Percentiles rank a stretch among this genome's conserved stretches.
phyloP scores from a whole-genome alignment of 2,329 filamentous ascomycete species.

The Ophiostoma populinum region DNA sequence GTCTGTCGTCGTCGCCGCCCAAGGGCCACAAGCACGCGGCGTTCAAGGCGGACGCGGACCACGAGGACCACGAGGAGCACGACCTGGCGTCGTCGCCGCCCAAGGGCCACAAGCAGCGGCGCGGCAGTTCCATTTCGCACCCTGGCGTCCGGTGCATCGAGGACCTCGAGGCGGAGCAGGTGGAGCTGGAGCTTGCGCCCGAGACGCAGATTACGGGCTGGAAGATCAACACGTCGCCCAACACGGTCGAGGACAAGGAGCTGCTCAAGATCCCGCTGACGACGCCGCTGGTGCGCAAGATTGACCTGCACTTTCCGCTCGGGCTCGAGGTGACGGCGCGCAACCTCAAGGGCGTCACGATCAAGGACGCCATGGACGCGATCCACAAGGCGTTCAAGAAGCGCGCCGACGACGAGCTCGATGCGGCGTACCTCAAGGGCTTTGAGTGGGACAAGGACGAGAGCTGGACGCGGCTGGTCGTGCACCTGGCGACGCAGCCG shows the following conservation, averaged over 20 bases:
- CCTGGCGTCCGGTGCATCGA: slow-evolving; percentile 66
- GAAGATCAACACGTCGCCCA: slow-evolving; percentile 84
- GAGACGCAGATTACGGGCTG: slow-evolving; percentile 82
- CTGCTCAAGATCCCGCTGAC: slow-evolving; percentile 68
- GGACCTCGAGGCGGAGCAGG: slow-evolving; percentile 62
- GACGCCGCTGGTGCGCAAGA: slow-evolving; percentile 75
- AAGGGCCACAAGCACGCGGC: slow-evolving; percentile 44
- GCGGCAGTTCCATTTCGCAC: slow-evolving; percentile 39
- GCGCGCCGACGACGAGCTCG: slow-evolving; percentile 84
- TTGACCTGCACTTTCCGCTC: slow-evolving; percentile 80
- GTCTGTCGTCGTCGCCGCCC: slow-evolving; percentile 49
- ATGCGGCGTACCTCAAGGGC: slow-evolving; percentile 70
- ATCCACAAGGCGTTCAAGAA: slow-evolving; percentile 97
- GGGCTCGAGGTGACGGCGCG: slow-evolving; percentile 77
- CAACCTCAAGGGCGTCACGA: slow-evolving; percentile 86
- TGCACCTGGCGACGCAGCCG: slow-evolving; percentile 61
- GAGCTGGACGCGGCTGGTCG: slow-evolving; percentile 72
- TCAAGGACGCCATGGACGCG: slow-evolving; percentile 90
- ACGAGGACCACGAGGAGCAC: slow-evolving; percentile 28
- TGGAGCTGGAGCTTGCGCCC: slow-evolving; percentile 53
- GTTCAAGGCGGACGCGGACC: slow-evolving; percentile 49
- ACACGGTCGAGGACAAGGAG: slow-evolving; percentile 64
- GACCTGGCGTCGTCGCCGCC: slow-evolving; percentile 53
- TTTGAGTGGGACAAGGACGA: slow-evolving; percentile 96
- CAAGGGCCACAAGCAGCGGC: slow-evolving; percentile 39